Percentiles rank a stretch among this genome's conserved stretches.
Conservation (phyloP, 2,329 filamentous ascomycete genomes). For the Mycocentrospora acerina region DNA sequence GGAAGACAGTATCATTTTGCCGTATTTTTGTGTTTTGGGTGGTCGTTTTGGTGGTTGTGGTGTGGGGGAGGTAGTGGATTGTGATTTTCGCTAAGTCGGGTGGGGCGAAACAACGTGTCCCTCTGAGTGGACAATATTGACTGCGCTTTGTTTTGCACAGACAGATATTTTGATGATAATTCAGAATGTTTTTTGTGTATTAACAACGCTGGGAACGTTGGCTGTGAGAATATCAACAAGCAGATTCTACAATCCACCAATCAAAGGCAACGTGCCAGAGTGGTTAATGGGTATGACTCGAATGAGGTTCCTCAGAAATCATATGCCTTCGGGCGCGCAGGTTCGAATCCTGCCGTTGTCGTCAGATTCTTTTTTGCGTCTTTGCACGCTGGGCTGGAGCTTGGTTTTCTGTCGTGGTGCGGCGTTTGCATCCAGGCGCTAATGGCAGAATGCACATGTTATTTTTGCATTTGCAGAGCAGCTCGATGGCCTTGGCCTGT, state of each 20-base stretch:
- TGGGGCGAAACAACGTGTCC: too few relatives aligned
- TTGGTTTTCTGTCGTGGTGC: too few relatives aligned
- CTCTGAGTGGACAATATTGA: too few relatives aligned
- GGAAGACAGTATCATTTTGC: too few relatives aligned
- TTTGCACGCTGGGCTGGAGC: too few relatives aligned
- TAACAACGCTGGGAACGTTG: not conserved
- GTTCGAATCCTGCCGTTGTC: slow-evolving; percentile 22
- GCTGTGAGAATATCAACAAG: not conserved
- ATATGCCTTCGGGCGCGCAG: slow-evolving; percentile 30
- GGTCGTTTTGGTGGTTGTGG: not conserved
- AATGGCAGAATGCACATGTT: too few relatives aligned
- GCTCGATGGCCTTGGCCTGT: too few relatives aligned
- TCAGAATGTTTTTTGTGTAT: too few relatives aligned
- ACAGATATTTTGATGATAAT: too few relatives aligned
- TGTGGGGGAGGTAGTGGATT: not conserved
- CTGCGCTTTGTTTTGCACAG: too few relatives aligned
- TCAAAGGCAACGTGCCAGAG: slow-evolving; percentile 13
- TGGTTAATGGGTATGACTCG: slow-evolving; percentile 30
- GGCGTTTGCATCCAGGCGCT: too few relatives aligned
- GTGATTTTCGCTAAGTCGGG: not conserved
- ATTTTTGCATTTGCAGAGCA: too few relatives aligned
- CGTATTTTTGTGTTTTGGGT: slow-evolving; percentile 7
- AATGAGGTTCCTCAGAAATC: slow-evolving; percentile 23
- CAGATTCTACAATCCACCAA: not conserved
- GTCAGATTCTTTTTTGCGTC: slow-evolving; percentile 5